These are phyloP conservation scores for Trichoderma endophyticum DNA, from an alignment of 2,329 filamentous ascomycete genomes.

Conservation along the genomic window DNA sequence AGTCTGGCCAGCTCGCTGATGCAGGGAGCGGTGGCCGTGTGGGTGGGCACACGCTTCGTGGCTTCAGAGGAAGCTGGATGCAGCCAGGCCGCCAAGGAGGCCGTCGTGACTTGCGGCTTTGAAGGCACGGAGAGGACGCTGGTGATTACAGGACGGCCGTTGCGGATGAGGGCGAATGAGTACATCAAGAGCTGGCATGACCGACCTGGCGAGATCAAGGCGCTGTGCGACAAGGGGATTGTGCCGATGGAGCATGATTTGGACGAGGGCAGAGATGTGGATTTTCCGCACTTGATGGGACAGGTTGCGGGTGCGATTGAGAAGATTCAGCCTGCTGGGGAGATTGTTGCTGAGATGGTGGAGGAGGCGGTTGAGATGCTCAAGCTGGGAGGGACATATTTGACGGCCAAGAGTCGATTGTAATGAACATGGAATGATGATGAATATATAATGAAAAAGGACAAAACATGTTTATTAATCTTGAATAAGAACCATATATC, in stretches of 20 bases:
- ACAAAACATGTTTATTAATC: neutral
- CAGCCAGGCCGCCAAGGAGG: conserved; percentile 76
- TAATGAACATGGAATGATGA: conserved; percentile 26
- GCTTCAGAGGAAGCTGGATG: conserved; percentile 78
- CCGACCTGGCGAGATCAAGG: conserved; percentile 68
- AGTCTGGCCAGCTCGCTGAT: conserved; percentile 78
- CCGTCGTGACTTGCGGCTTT: conserved; percentile 74
- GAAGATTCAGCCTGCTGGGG: conserved; percentile 73
- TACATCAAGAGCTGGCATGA: conserved; percentile 82
- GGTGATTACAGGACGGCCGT: conserved; percentile 75
- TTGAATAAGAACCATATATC: neutral
- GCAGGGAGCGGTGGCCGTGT: conserved; percentile 84
- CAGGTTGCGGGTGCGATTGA: conserved; percentile 79
- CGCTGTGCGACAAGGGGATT: conserved; percentile 71
- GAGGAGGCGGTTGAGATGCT: conserved; percentile 68
- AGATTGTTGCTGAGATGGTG: conserved; percentile 92
- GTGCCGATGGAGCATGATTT: conserved; percentile 81
- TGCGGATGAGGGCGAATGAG: conserved; percentile 77
- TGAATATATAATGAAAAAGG: no score
- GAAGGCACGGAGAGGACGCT: conserved; percentile 80
- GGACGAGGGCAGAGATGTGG: conserved; percentile 76
- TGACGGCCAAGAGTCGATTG: conserved; percentile 46
- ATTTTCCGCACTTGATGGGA: conserved; percentile 88
- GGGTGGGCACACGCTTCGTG: conserved; percentile 93
- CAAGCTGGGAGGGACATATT: conserved; percentile 58